Evolutionary conservation across 108 stramenopile genomes (phyloP).

Genomic region (Fragilaria radians): DNA sequence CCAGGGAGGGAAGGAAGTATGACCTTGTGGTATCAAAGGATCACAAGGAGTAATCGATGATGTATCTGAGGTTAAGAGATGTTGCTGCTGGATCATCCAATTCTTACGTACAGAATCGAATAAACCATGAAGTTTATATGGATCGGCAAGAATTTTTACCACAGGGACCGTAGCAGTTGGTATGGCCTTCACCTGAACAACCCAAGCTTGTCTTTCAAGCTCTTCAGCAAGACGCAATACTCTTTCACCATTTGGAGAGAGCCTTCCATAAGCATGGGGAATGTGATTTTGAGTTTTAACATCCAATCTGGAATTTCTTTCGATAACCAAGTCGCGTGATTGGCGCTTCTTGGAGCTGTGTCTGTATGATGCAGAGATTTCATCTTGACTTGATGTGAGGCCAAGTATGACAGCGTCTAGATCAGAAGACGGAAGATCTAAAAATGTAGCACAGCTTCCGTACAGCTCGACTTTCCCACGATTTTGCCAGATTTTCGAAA

Average conservation of each 20-base stretch:
- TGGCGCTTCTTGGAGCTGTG: not conserved
- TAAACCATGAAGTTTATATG: conserved; percentile 58
- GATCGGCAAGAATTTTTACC: conserved; percentile 84
- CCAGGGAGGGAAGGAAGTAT: conserved; percentile 44
- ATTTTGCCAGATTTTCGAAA: conserved; percentile 61
- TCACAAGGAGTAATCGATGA: not conserved
- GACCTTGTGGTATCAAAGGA: conserved; percentile 19
- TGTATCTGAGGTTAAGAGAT: conserved; percentile 18
- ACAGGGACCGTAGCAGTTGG: conserved; percentile 84
- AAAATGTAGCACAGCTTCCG: conserved; percentile 78
- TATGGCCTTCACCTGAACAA: conserved; percentile 85
- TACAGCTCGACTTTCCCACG: conserved; percentile 76
- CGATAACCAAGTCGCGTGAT: not conserved
- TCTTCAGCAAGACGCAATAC: conserved; percentile 74
- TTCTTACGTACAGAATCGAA: conserved; percentile 6
- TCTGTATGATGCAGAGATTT: not conserved
- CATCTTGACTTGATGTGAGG: conserved; percentile 22
- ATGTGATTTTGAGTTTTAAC: not conserved
- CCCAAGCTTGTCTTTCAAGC: conserved; percentile 78
- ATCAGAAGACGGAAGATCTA: conserved; percentile 87
- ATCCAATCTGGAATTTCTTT: not conserved
- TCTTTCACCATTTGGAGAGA: conserved; percentile 66
- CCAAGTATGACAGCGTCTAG: conserved; percentile 82
- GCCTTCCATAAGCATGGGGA: conserved; percentile 19
- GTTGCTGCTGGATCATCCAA: conserved; percentile 40